These are phyloP conservation scores for Macadamia integrifolia DNA, from an alignment of 164 flowering plant species.

Conservation along the genomic window DNA sequence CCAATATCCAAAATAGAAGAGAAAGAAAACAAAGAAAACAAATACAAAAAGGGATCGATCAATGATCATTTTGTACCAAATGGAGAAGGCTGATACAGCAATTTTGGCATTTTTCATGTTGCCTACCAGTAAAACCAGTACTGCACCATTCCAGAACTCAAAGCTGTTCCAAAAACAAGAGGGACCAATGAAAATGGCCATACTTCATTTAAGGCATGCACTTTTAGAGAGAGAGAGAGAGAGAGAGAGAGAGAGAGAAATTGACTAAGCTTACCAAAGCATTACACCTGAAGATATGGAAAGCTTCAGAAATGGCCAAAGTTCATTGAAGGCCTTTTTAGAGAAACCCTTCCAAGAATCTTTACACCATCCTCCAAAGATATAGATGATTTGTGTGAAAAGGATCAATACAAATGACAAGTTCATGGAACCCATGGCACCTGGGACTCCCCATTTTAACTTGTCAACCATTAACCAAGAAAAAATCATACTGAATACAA, in stretches of 20 bases:
- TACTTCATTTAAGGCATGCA: too few relatives aligned
- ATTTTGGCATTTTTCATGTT: slow-evolving; percentile 28
- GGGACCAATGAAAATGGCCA: too few relatives aligned
- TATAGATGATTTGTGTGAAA: slow-evolving; percentile 21
- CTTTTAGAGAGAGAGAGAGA: too few relatives aligned
- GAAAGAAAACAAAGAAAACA: too few relatives aligned
- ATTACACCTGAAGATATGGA: slow-evolving; percentile 26
- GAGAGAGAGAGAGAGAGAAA: too few relatives aligned
- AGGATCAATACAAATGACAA: slow-evolving; percentile 24
- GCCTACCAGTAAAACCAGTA: slow-evolving; percentile 32
- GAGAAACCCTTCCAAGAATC: slow-evolving; percentile 37
- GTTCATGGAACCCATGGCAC: slow-evolving; percentile 33
- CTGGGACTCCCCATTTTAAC: slow-evolving; percentile 27
- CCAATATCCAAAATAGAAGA: too few relatives aligned
- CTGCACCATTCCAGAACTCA: slow-evolving; percentile 30
- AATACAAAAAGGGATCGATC: too few relatives aligned
- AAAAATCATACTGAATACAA: slow-evolving; percentile 29
- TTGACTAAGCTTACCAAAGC: slow-evolving; percentile 13
- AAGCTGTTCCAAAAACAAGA: slow-evolving; percentile 10
- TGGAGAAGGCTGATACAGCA: slow-evolving; percentile 27
- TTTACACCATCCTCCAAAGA: slow-evolving; percentile 32
- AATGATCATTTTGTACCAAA: slow-evolving; percentile 11
- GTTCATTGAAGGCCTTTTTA: slow-evolving; percentile 19
- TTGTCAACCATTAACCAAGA: slow-evolving; percentile 36
- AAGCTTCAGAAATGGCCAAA: slow-evolving; percentile 21